Evolutionary conservation across 768 basidiomycete species (phyloP).

Genomic region (Vararia minispora): DNA sequence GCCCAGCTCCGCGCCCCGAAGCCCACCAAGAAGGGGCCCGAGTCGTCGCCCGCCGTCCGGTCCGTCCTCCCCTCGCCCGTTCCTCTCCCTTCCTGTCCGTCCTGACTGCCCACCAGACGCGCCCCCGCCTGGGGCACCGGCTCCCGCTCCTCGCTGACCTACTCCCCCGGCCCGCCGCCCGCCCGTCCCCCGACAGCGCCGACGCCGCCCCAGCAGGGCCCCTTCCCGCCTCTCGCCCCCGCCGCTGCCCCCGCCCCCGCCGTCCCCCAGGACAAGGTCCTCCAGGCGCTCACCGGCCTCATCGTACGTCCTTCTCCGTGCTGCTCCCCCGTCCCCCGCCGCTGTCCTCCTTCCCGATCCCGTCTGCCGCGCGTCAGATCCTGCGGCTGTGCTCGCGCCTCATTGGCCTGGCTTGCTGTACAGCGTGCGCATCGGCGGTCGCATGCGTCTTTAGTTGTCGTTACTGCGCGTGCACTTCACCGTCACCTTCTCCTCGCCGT

Average conservation of each 20-base stretch:
- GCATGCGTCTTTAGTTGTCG: conserved; percentile 11
- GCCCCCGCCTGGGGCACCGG: conserved; percentile 56
- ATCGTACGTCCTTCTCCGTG: conserved; percentile 44
- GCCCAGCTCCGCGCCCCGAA: conserved; percentile 41
- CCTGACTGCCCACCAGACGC: conserved; percentile 19
- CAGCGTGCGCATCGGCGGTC: too few relatives aligned
- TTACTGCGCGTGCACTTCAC: conserved; percentile 7
- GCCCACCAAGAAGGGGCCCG: conserved; percentile 52
- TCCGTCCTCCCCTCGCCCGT: conserved; percentile 25
- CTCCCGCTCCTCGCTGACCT: conserved; percentile 60
- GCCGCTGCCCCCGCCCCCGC: conserved; percentile 22
- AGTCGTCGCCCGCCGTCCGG: conserved; percentile 31
- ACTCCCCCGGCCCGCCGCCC: conserved; percentile 36
- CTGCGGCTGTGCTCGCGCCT: too few relatives aligned
- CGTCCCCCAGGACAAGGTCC: conserved; percentile 38
- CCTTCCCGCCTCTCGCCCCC: conserved; percentile 32
- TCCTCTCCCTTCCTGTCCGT: conserved; percentile 8
- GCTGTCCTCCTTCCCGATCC: too few relatives aligned
- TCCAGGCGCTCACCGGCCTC: conserved; percentile 57
- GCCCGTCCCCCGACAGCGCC: conserved; percentile 35
- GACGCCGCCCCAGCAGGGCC: conserved; percentile 25
- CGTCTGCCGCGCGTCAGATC: too few relatives aligned
- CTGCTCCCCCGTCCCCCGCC: too few relatives aligned
- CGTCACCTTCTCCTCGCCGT: conserved; percentile 7
- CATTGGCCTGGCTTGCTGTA: too few relatives aligned